These are phyloP conservation scores for Pestalotiopsis sp. DNA, from an alignment of 2,329 filamentous ascomycete species.

Conservation along the genomic window DNA sequence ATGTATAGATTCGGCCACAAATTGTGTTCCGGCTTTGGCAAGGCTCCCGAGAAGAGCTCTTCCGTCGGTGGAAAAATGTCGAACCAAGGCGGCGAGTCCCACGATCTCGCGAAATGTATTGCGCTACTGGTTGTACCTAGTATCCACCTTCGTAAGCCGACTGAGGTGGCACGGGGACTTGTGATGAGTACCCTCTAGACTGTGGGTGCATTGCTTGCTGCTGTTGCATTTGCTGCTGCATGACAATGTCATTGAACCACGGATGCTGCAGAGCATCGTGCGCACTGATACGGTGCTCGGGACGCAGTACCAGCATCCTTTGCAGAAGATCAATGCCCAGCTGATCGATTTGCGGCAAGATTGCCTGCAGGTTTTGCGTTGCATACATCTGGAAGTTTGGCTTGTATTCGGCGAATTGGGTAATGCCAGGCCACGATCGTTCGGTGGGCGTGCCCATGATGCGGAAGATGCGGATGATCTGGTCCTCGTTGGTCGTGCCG, in stretches of 20 bases:
- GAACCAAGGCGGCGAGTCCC: background rate
- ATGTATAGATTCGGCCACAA: background rate
- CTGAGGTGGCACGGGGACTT: conserved; percentile 5
- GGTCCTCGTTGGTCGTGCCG: conserved; percentile 97
- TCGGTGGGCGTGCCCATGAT: conserved; percentile 98
- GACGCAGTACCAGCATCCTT: conserved; percentile 89
- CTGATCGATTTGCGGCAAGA: conserved; percentile 88
- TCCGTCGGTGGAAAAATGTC: background rate
- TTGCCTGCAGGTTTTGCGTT: conserved; percentile 84
- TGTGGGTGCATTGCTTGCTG: conserved; percentile 46
- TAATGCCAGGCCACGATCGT: conserved; percentile 93
- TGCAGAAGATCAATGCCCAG: conserved; percentile 85
- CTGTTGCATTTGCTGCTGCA: conserved; percentile 52
- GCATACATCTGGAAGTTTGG: conserved; percentile 91
- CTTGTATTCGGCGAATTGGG: conserved; percentile 97
- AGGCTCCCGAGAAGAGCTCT: background rate
- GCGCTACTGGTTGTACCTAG: conserved; percentile 1
- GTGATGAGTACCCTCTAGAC: conserved; percentile 24
- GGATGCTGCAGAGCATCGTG: conserved; percentile 84
- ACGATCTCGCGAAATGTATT: background rate
- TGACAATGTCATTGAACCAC: conserved; percentile 82
- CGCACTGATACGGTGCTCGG: conserved; percentile 88
- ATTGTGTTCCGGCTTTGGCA: background rate
- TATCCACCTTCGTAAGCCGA: conserved; percentile 9
- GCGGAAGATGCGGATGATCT: conserved; percentile 94